These are phyloP conservation scores for Schwanniomyces yamadae DNA, from an alignment of 805 yeast species.

Conservation along the genomic window DNA sequence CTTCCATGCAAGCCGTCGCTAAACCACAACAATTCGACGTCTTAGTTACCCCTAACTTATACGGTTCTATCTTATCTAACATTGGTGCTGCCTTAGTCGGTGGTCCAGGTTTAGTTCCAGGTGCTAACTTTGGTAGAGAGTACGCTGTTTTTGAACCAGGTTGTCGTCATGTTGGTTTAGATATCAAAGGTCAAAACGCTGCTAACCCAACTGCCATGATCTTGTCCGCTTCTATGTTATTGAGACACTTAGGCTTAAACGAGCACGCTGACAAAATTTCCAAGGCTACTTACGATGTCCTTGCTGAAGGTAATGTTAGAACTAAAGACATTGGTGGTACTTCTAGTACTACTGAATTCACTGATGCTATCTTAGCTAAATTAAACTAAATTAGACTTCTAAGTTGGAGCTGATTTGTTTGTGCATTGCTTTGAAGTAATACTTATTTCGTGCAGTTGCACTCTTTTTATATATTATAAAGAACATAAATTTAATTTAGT, in stretches of 20 bases:
- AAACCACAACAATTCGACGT: slow-evolving; percentile 98
- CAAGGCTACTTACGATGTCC: slow-evolving; percentile 83
- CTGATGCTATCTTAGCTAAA: slow-evolving; percentile 81
- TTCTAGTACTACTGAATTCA: slow-evolving; percentile 89
- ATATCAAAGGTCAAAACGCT: slow-evolving; percentile 88
- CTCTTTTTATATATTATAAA: slow-evolving; percentile 3
- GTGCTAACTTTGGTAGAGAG: slow-evolving; percentile 97
- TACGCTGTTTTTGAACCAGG: slow-evolving; percentile 99
- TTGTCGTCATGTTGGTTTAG: slow-evolving; percentile 98
- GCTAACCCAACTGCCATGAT: slow-evolving; percentile 99
- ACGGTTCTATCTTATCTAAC: slow-evolving; percentile 96
- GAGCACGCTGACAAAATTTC: slow-evolving; percentile 82
- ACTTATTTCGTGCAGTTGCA: background rate
- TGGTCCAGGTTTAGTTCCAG: slow-evolving; percentile 98
- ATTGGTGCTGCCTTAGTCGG: slow-evolving; percentile 97
- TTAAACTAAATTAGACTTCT: slow-evolving; percentile 35
- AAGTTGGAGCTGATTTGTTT: too few species aligned
- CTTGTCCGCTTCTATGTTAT: slow-evolving; percentile 83
- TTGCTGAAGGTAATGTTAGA: slow-evolving; percentile 81
- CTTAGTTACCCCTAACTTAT: slow-evolving; percentile 94
- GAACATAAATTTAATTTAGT: slow-evolving; percentile 6
- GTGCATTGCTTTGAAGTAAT: too few species aligned
- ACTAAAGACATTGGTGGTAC: slow-evolving; percentile 93
- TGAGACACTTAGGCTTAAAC: slow-evolving; percentile 92
- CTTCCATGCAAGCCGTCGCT: slow-evolving; percentile 99